These are phyloP conservation scores for Bruguiera parviflora DNA, from an alignment of 345 rosid species.

Conservation along the genomic window DNA sequence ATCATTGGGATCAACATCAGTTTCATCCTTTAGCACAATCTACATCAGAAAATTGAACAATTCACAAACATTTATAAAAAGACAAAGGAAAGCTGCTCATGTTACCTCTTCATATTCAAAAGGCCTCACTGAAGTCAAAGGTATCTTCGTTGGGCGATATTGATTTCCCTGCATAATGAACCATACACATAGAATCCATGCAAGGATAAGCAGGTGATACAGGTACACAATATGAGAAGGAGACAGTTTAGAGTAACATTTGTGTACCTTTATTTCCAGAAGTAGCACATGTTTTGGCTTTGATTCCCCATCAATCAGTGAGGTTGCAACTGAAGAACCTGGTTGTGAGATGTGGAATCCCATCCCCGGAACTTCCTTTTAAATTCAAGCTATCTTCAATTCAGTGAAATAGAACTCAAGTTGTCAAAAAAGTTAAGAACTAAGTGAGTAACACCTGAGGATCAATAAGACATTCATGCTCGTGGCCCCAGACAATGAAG, in stretches of 20 bases:
- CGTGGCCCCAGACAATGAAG: constrained; percentile 97
- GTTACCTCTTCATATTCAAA: constrained; percentile 88
- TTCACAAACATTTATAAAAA: constrained; percentile 17
- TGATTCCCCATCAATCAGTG: constrained; percentile 97
- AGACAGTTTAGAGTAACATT: constrained; percentile 17
- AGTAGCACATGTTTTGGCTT: constrained; percentile 97
- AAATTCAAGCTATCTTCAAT: constrained; percentile 33
- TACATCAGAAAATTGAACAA: constrained; percentile 39
- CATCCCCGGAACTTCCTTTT: constrained; percentile 95
- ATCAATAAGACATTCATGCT: constrained; percentile 92
- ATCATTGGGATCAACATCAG: constrained; percentile 87
- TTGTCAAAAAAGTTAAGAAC: neutral
- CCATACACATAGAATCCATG: constrained; percentile 15
- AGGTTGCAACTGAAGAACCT: constrained; percentile 98
- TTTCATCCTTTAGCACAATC: constrained; percentile 80
- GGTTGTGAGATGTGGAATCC: constrained; percentile 99
- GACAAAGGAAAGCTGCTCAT: constrained; percentile 5
- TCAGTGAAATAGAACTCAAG: constrained; percentile 16
- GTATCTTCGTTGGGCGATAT: constrained; percentile 96
- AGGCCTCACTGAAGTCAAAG: constrained; percentile 91
- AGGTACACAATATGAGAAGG: constrained; percentile 5
- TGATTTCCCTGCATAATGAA: constrained; percentile 67
- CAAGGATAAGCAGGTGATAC: constrained; percentile 12
- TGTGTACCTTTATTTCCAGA: constrained; percentile 82
- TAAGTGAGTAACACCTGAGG: constrained; percentile 60